A percentile compares a stretch with the other conserved stretches of the same genome.
Conservation (phyloP, 169 alveolate species). For the Toxoplasma gondii region DNA sequence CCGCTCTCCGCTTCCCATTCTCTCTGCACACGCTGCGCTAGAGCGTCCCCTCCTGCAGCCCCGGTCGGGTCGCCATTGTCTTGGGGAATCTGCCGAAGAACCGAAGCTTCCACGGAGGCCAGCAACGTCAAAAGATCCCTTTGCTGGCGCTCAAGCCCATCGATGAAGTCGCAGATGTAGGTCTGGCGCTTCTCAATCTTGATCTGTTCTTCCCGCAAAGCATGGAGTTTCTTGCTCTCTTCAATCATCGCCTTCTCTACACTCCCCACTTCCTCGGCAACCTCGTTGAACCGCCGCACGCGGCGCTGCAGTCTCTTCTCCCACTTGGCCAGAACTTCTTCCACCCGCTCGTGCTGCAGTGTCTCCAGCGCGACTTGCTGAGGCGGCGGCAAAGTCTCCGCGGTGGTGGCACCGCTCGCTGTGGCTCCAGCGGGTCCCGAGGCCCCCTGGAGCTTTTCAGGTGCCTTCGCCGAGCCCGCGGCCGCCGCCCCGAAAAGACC, state of each 20-base stretch:
- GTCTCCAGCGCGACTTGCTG: conserved; percentile 67
- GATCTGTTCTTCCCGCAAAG: conserved; percentile 60
- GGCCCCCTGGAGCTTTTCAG: conserved; percentile 47
- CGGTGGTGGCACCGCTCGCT: conserved; percentile 11
- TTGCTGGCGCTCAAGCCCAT: conserved; percentile 66
- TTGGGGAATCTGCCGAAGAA: neutral
- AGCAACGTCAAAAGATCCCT: conserved; percentile 46
- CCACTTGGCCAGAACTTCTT: conserved; percentile 61
- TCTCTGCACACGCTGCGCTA: conserved; percentile 44
- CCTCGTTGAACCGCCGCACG: conserved; percentile 62
- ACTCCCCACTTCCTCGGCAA: conserved; percentile 62
- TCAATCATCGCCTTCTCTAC: conserved; percentile 63
- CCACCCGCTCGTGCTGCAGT: conserved; percentile 67
- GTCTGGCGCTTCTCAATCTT: conserved; percentile 63
- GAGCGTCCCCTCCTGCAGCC: neutral
- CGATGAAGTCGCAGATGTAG: conserved; percentile 54
- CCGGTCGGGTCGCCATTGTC: neutral
- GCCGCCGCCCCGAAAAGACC: conserved; percentile 45
- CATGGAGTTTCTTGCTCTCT: conserved; percentile 46
- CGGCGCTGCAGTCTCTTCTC: conserved; percentile 66
- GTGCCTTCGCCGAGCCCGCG: conserved; percentile 24
- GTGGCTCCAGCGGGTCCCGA: conserved; percentile 13
- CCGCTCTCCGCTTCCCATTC: conserved; percentile 2
- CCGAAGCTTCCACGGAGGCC: conserved; percentile 55
- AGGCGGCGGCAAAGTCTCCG: conserved; percentile 53